Conservation (phyloP, 345 rosid genomes). For the Corymbia maculata region DNA sequence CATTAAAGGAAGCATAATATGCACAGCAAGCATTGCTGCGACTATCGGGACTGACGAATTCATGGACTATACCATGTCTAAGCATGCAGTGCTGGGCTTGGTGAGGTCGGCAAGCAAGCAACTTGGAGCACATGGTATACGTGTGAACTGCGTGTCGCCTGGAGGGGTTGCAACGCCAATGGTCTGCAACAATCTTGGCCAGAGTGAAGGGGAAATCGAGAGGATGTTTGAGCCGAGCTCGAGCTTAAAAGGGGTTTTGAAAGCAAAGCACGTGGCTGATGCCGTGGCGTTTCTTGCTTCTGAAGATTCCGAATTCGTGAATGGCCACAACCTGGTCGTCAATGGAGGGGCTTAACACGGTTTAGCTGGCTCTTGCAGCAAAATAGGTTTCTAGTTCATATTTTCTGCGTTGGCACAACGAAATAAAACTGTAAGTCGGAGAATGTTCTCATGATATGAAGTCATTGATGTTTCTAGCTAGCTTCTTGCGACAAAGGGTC, state of each 20-base stretch:
- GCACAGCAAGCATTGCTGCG: constrained; percentile 19
- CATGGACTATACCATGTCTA: constrained; percentile 22
- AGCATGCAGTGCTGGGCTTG: constrained; percentile 29
- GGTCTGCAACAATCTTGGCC: not conserved
- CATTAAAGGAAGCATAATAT: constrained; percentile 27
- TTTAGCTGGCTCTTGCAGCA: not conserved
- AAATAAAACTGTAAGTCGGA: not conserved
- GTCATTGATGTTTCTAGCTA: not conserved
- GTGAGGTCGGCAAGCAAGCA: constrained; percentile 25
- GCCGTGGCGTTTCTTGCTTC: constrained; percentile 30
- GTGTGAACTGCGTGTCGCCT: constrained; percentile 38
- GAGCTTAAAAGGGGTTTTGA: constrained; percentile 18
- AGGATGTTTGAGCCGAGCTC: not conserved
- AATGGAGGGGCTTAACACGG: not conserved
- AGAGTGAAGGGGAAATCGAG: constrained; percentile 5
- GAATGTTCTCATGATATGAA: not conserved
- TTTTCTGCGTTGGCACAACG: not conserved
- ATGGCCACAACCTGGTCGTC: constrained; percentile 12
- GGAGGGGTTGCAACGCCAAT: constrained; percentile 15
- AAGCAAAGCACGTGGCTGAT: constrained; percentile 16
- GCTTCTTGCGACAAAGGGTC: not conserved
- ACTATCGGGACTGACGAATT: not conserved
- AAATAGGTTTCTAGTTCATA: not conserved
- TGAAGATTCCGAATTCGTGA: constrained; percentile 17
- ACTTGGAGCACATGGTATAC: constrained; percentile 30